Percentiles rank a stretch among this genome's conserved stretches.
These are phyloP conservation scores for Claviceps capensis DNA, from an alignment of 2,329 filamentous ascomycete genomes.

Conservation along the genomic window DNA sequence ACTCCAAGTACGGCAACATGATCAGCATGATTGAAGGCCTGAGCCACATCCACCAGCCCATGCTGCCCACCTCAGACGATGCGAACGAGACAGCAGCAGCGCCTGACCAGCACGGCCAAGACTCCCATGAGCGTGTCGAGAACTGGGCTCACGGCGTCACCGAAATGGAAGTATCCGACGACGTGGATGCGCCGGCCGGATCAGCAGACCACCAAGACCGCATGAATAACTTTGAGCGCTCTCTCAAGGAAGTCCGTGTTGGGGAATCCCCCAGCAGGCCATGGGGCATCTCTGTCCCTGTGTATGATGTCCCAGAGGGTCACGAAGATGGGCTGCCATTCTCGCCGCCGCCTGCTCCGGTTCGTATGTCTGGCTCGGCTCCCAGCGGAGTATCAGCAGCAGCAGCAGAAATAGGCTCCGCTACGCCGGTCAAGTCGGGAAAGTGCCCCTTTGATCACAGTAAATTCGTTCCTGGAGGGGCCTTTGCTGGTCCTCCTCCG, in stretches of 20 bases:
- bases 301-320: conserved; percentile 28
- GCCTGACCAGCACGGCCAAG: conserved; percentile 35
- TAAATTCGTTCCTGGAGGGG: conserved; percentile 23
- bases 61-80: conserved; percentile 51
- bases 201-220: conserved; percentile 36
- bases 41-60: conserved; percentile 74
- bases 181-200: conserved; percentile 24
- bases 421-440: conserved; percentile 12
- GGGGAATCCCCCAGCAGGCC: conserved; percentile 87
- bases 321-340: conserved; percentile 28
- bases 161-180: conserved; percentile 27
- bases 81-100: conserved; percentile 25
- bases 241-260: conserved; percentile 77
- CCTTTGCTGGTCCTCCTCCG: conserved; percentile 16
- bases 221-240: conserved; percentile 66
- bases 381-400: conserved; percentile 11
- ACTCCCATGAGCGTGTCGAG: conserved; percentile 60
- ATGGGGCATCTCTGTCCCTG: conserved; percentile 79
- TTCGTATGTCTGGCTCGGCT: conserved; percentile 31
- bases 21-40: conserved; percentile 91
- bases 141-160: conserved; percentile 75
- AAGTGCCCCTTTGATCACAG: conserved; percentile 48
- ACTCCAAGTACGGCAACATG: conserved; percentile 86
- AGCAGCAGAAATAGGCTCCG: no score
- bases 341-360: conserved; percentile 45